Evolutionary conservation across 768 basidiomycete species (phyloP).

Genomic region (Neoboletus subvelutipes): DNA sequence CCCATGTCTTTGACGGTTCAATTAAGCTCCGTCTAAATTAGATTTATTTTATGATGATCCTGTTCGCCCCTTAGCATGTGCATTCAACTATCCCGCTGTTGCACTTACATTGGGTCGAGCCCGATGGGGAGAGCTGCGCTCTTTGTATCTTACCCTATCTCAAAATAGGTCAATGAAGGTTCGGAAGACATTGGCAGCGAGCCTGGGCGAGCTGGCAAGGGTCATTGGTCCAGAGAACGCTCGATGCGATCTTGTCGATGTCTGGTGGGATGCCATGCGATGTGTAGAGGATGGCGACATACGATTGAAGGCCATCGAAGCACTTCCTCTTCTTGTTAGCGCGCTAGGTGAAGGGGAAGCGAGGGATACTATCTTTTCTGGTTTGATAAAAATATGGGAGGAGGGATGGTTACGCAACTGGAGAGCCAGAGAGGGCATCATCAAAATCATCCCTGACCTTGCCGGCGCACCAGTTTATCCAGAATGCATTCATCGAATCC

Average conservation of each 20-base stretch:
- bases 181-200: slow-evolving; percentile 79
- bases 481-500: slow-evolving; percentile 50
- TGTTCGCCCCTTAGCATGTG: slow-evolving; percentile 73
- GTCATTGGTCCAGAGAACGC: slow-evolving; percentile 76
- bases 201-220: slow-evolving; percentile 84
- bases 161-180: slow-evolving; percentile 62
- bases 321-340: slow-evolving; percentile 54
- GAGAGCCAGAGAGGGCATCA: slow-evolving; percentile 76
- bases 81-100: slow-evolving; percentile 92
- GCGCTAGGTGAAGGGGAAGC: slow-evolving; percentile 50
- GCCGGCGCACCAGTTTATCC: slow-evolving; percentile 42
- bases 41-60: slow-evolving; percentile 61
- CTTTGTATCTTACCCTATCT: slow-evolving; percentile 65
- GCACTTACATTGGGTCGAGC: slow-evolving; percentile 73
- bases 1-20: slow-evolving; percentile 4
- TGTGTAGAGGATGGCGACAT: slow-evolving; percentile 64
- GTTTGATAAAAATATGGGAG: slow-evolving; percentile 55
- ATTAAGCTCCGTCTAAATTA: slow-evolving; percentile 28
- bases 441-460: slow-evolving; percentile 54
- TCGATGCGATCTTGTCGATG: slow-evolving; percentile 61
- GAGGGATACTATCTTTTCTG: slow-evolving; percentile 44
- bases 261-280: slow-evolving; percentile 64
- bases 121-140: slow-evolving; percentile 74
- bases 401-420: slow-evolving; percentile 64
- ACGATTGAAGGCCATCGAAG: slow-evolving; percentile 68